These are phyloP conservation scores for Chaetomium sp. DNA, from an alignment of 2,329 filamentous ascomycete species.

Conservation along the genomic window DNA sequence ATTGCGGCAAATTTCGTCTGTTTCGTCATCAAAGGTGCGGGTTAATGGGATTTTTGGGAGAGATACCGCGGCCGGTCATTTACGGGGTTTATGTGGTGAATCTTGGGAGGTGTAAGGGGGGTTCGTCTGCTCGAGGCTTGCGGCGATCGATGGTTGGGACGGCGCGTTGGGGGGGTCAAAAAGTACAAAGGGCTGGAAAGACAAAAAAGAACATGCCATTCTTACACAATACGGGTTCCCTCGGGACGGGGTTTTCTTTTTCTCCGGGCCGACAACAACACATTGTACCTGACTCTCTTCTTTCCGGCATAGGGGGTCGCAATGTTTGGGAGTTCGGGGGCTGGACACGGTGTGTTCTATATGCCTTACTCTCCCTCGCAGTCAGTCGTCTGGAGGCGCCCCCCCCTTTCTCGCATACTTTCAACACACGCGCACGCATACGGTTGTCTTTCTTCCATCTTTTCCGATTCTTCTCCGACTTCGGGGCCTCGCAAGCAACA, in stretches of 20 bases:
- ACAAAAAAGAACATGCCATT: slow-evolving; percentile 32
- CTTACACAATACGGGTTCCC: slow-evolving; percentile 22
- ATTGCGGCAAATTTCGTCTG: slow-evolving; percentile 36
- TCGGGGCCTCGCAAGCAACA: slow-evolving; percentile 7
- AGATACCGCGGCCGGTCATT: slow-evolving; percentile 23
- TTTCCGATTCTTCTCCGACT: slow-evolving; percentile 14
- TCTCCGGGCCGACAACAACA: slow-evolving; percentile 17
- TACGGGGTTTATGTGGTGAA: slow-evolving; percentile 23
- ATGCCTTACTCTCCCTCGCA: too few species aligned
- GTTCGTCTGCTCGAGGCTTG: slow-evolving; percentile 18
- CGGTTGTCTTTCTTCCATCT: slow-evolving; percentile 1
- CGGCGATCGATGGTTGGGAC: slow-evolving; percentile 23
- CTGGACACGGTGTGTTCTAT: background rate
- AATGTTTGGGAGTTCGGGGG: slow-evolving; percentile 6
- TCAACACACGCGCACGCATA: background rate
- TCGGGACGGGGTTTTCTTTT: slow-evolving; percentile 26
- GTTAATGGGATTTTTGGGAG: slow-evolving; percentile 36
- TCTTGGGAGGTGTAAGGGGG: too few species aligned
- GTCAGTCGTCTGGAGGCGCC: too few species aligned
- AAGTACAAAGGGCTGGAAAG: slow-evolving; percentile 36
- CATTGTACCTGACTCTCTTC: slow-evolving; percentile 13
- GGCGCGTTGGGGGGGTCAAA: slow-evolving; percentile 23
- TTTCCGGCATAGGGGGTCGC: slow-evolving; percentile 7
- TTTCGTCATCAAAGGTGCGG: slow-evolving; percentile 34
- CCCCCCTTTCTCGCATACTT: background rate